Evolutionary conservation across 768 basidiomycete genomes (phyloP), one percentile per base, ranked within the genome.

Genomic region (Russula emetica): DNA sequence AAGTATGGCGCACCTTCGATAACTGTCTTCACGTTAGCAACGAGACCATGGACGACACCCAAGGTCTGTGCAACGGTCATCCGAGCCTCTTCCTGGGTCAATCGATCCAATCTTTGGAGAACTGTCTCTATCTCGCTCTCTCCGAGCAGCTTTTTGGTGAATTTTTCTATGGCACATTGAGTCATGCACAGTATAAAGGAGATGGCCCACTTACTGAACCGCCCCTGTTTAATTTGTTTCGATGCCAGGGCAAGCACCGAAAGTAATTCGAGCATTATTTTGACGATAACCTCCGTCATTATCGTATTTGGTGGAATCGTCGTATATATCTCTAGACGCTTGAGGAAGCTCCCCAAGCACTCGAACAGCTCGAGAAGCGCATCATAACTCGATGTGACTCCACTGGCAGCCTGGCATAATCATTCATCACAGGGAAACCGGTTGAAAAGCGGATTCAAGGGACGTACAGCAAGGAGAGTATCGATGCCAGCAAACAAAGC

Each of bases 221-320:
- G n/a, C 6, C 61, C 61, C 36, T 62, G 47, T 11, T 51, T 38
- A 1, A 62, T 34, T 20, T 57, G 55, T 28, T 62, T 62, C 14
- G 61, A 51, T 0, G 49, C 55, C 1, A 57, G 24, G 13, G 55
- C 44, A 32, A 57, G 28, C 10, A 62, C 55, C 3, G 47, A 22
- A 1, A 56, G 55, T 18, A 62, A 6, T 16, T 62, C 47, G 8
- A 57, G 38, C 38, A 62, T 16, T 30, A 57, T 62, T 26, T 56
- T 50, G 0, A 62, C 8, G 1, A 50, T 30, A 0, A 62, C 36
- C 7, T 61, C 53, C 0, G 40, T 56, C 40, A 56, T 26, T 2
- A 42, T 20, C 20, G 55, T 10, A 6, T 20, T 44, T 5, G 55
- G 55, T 0, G 55, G 55, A 0, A 56, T 40, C 1, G 20, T 55